Conservation (phyloP, 345 rosid genomes). For the Anastatica hierochuntica region DNA sequence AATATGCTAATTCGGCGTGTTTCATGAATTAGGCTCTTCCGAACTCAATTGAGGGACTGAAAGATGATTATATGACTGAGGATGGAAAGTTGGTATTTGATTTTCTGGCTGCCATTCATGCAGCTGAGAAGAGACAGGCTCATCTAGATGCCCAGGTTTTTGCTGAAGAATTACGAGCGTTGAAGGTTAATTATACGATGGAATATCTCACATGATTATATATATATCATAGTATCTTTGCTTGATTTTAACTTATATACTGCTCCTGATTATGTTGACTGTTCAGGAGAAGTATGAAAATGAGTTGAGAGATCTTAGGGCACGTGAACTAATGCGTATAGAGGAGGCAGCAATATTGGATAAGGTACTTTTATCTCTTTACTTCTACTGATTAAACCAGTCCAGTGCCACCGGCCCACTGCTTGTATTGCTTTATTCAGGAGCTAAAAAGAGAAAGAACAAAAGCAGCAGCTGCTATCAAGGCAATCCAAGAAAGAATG, state of each 20-base stretch:
- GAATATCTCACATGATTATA: conserved; percentile 5
- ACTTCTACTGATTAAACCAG: conserved; percentile 1
- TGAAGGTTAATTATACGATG: conserved; percentile 45
- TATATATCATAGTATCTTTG: background rate
- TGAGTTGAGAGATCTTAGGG: conserved; percentile 78
- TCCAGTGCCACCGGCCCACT: background rate
- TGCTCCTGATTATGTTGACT: background rate
- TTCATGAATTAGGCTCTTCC: conserved; percentile 38
- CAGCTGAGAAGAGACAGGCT: conserved; percentile 85
- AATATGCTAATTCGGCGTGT: conserved; percentile 8
- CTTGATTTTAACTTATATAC: background rate
- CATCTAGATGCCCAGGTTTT: conserved; percentile 74
- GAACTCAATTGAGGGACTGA: conserved; percentile 42
- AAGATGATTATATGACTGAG: conserved; percentile 40
- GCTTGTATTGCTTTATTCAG: conserved; percentile 34
- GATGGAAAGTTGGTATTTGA: conserved; percentile 74
- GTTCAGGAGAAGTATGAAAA: conserved; percentile 85
- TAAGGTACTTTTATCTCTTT: conserved; percentile 47
- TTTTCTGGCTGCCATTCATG: conserved; percentile 84
- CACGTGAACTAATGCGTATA: conserved; percentile 84
- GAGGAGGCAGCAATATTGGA: conserved; percentile 95
- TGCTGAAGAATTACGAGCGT: conserved; percentile 52
- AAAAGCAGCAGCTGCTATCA: conserved; percentile 78
- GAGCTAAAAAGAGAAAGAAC: conserved; percentile 86
- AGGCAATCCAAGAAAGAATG: conserved; percentile 71